Conservation (phyloP, 2,329 filamentous ascomycete species). For the Aschersonia sp. region DNA sequence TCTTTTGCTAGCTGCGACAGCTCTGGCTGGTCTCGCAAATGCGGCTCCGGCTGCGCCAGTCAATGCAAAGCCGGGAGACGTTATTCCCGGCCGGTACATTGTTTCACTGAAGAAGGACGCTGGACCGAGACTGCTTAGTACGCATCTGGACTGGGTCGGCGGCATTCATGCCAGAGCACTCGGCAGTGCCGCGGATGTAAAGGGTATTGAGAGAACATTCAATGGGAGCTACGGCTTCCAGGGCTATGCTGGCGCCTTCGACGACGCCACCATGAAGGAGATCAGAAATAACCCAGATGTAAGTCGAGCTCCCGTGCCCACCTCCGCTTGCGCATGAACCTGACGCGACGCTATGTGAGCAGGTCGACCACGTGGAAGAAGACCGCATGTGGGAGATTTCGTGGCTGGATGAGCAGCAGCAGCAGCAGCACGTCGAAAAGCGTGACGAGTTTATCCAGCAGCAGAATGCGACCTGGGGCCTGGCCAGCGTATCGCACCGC, state of each 20-base stretch:
- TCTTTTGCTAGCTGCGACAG: constrained; percentile 10
- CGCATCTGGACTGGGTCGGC: constrained; percentile 33
- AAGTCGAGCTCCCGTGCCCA: constrained; percentile 6
- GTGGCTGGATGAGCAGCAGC: constrained; percentile 9
- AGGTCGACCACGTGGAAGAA: constrained; percentile 16
- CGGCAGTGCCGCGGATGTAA: constrained; percentile 25
- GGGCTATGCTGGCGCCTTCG: constrained; percentile 29
- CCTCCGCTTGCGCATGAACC: background rate
- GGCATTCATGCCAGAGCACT: constrained; percentile 39
- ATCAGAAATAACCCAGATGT: constrained; percentile 27
- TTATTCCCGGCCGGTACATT: constrained; percentile 36
- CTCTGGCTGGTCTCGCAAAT: constrained; percentile 9
- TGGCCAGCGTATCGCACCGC: constrained; percentile 2
- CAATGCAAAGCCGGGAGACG: constrained; percentile 6
- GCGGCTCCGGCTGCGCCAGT: constrained; percentile 8
- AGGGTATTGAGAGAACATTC: constrained; percentile 17
- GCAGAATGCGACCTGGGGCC: constrained; percentile 1
- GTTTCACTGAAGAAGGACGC: constrained; percentile 43
- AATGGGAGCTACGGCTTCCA: constrained; percentile 16
- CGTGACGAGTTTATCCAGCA: background rate
- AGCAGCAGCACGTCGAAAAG: background rate
- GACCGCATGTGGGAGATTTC: constrained; percentile 12
- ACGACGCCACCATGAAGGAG: constrained; percentile 21
- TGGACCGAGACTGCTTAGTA: constrained; percentile 25
- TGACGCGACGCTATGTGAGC: background rate